Conservation (phyloP, 163 green algal species). For the Prototheca wickerhamii region DNA sequence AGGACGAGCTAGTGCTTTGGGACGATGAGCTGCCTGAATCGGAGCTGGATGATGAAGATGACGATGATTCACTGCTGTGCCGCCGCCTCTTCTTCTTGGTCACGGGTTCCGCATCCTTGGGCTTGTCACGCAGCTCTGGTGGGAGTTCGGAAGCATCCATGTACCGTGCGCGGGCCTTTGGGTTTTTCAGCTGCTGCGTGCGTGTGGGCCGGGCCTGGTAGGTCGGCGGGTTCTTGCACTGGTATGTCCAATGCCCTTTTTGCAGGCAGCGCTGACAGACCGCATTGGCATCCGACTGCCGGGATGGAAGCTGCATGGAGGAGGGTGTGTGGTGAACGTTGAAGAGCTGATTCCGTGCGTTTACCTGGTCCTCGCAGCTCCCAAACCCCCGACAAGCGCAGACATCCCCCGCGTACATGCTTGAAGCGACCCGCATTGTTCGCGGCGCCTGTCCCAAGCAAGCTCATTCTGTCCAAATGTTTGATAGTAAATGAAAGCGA, state of each 20-base stretch:
- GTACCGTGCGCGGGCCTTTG: constrained; percentile 30
- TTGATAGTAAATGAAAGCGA: neutral
- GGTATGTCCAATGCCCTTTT: constrained; percentile 47
- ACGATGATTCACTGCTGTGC: constrained; percentile 9
- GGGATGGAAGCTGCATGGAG: too few species aligned
- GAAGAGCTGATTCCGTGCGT: too few species aligned
- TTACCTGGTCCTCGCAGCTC: too few species aligned
- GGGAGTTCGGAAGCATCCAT: constrained; percentile 32
- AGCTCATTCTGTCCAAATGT: neutral
- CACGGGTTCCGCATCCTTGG: neutral
- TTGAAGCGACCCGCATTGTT: neutral
- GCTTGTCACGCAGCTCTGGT: constrained; percentile 15
- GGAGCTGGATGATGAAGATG: neutral
- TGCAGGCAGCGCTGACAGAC: constrained; percentile 39
- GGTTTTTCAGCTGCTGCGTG: constrained; percentile 48
- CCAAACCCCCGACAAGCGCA: too few species aligned
- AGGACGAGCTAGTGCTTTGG: neutral
- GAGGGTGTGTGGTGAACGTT: too few species aligned
- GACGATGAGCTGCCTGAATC: neutral
- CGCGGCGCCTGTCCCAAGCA: neutral
- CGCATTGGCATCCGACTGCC: neutral
- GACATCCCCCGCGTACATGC: neutral
- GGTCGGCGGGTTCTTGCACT: constrained; percentile 40
- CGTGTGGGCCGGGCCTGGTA: constrained; percentile 38
- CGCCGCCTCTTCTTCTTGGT: constrained; percentile 7